Percentiles rank a stretch among this genome's conserved stretches.
phyloP scores from a whole-genome alignment of 441 rosid genomes.

The Populus hybrid region DNA sequence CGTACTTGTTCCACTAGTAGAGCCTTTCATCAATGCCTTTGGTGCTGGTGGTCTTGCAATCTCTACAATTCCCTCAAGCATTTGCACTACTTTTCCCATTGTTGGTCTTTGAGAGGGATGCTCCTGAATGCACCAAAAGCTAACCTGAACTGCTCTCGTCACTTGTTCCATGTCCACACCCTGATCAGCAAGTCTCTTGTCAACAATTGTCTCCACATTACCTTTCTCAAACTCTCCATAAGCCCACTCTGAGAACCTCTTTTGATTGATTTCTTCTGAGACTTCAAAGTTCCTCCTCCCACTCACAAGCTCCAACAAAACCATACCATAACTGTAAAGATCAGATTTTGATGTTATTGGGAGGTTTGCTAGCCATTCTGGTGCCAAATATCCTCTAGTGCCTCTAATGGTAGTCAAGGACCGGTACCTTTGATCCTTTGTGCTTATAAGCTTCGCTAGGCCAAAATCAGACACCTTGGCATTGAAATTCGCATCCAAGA shows the following conservation, averaged over 20 bases:
- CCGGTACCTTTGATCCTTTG: constrained; percentile 34
- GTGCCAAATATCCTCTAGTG: constrained; percentile 54
- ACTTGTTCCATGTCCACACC: constrained; percentile 39
- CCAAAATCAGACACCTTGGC: constrained; percentile 61
- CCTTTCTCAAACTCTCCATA: constrained; percentile 44
- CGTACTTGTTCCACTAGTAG: constrained; percentile 27
- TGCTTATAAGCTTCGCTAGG: constrained; percentile 42
- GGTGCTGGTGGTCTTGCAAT: constrained; percentile 47
- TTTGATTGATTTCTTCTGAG: constrained; percentile 34
- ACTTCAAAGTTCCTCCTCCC: constrained; percentile 50
- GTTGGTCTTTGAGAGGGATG: constrained; percentile 54
- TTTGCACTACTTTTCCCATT: constrained; percentile 62
- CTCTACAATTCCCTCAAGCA: constrained; percentile 52
- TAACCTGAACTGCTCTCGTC: constrained; percentile 40
- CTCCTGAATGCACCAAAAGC: constrained; percentile 62
- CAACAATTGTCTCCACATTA: constrained; percentile 31
- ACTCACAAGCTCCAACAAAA: constrained; percentile 46
- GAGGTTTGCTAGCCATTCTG: constrained; percentile 56
- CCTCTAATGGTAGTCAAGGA: constrained; percentile 39
- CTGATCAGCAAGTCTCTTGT: constrained; percentile 33
- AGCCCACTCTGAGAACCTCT: constrained; percentile 49
- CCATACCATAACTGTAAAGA: constrained; percentile 53
- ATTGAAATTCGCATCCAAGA: constrained; percentile 41
- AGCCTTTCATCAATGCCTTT: constrained; percentile 29
- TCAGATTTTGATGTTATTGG: constrained; percentile 53